These are phyloP conservation scores for Apium graveolens DNA, from an alignment of 129 eudicot genomes.

Conservation along the genomic window DNA sequence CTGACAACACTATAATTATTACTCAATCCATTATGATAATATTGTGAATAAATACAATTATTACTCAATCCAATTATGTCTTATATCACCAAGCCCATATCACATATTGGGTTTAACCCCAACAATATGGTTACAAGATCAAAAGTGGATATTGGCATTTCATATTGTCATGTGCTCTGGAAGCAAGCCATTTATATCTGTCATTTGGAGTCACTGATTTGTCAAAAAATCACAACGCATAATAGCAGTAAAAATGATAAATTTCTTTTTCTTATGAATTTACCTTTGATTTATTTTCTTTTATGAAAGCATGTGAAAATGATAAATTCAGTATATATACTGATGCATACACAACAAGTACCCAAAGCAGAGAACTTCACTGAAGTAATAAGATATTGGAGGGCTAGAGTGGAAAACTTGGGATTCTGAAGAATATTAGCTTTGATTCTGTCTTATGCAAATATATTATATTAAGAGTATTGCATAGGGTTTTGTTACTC, in stretches of 20 bases:
- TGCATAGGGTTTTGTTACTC: too few species aligned
- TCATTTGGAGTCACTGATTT: background rate
- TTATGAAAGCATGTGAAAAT: background rate
- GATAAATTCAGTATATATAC: background rate
- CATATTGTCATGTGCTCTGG: background rate
- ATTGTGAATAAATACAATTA: too few species aligned
- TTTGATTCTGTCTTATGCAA: too few species aligned
- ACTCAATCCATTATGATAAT: too few species aligned
- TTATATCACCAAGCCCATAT: too few species aligned
- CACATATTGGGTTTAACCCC: too few species aligned
- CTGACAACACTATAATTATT: too few species aligned
- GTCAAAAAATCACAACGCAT: background rate
- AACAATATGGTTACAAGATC: too few species aligned
- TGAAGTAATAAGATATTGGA: background rate
- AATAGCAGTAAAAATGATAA: background rate
- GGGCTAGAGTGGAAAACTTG: background rate
- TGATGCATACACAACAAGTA: slow-evolving; percentile 3
- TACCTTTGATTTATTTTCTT: background rate
- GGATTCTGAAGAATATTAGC: too few species aligned
- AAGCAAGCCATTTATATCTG: background rate
- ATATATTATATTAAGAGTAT: too few species aligned
- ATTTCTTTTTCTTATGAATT: background rate
- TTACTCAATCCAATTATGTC: too few species aligned
- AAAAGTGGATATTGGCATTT: too few species aligned
- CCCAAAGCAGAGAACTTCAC: background rate